Base-by-base conservation (phyloP, 2,329 filamentous ascomycete genomes). In the Blumeriella jaapii region DNA sequence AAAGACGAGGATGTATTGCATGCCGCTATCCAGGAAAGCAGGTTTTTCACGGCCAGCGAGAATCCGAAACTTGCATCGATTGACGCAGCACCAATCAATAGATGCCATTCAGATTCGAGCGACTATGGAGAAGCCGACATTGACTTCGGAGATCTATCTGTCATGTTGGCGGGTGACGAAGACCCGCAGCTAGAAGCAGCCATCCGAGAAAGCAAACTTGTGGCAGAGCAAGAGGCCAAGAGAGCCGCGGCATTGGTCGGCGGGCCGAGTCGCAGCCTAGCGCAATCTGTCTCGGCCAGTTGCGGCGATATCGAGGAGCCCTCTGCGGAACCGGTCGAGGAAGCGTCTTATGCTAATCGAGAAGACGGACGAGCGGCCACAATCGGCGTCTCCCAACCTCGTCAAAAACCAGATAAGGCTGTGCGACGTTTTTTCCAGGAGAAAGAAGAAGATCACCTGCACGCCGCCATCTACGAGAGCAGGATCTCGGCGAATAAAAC, bases 151-250 rank as follows among this genome's bases (percentile, higher is more conserved):
- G 25, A 27, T 27, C 9, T 27, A 27, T 13, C n/a, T 13, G 7
- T 39, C 5, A 52, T 53, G 27, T 54, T 54, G 22, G 36, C 48
- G 30, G 51, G 54, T 23, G 54, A 53, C 26, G 47, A 51, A 15
- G 49, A 52, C 24, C 49, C 52, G 36, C 26, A 46, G 13, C 3
- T 39, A 3, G 13, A 39, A 12, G 27, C 30, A 4, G 33, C 32
- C 10, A 36, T 36, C 10, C 16, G 28, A n/a, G 40, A 39, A 29
- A 42, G 36, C 25, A 42, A 37, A n/a, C 27, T 29, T 13, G 8
- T 28, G 7, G 31, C 15, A 7, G 26, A 22, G 19, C 15, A 13
- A 19, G 32, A 22, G 16, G 29, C 20, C 12, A 14, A 27, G 13
- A 8, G 15, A 27, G 9, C 8, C 4, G n/a, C 11, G 9, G 5